Evolutionary conservation across 305 asterid species (phyloP), one percentile per base, ranked within the genome.

Genomic region (Fraxinus paxiana): DNA sequence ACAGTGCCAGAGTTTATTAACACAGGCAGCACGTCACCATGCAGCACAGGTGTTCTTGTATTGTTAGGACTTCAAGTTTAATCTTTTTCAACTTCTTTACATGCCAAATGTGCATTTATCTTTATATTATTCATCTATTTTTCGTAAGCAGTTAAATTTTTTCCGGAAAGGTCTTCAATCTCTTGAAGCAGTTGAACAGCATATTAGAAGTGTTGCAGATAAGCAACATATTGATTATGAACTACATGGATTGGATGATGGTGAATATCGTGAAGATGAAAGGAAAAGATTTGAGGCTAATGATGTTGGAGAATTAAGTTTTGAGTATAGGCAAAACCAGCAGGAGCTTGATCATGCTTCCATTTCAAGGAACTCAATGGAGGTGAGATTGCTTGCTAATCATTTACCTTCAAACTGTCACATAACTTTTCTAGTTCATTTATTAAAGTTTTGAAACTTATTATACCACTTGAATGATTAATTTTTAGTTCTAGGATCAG

Each of bases 11-110:
- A 96, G 98, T 86, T 86, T 96, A 75, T 86, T 96, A 82, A 96
- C 98, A 26, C 98, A 94, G 85, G 99, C 98, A 83, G 94, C 95
- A 81, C 97, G 97, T 82, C 98, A 96, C 89, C 98, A 94, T 86
- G 91, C 94, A 34, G 98, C 98, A 48, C 99, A 95, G 97, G 99
- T 95, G 63, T 73, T 81, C 37, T 85, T 82, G 37, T 80, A 71
- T 37, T 79, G 38, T 86, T 48, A 59, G 76, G 59, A 63, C 73
- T 28, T 69, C 70, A 79, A 46, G 34, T 82, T 82, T 46, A 78
- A 24, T 38, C 31, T 59, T 34, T 38, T 51, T 80, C 41, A 69
- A 69, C 61, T 77, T 69, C 51, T 69, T 26, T 77, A 69, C 24
- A 13, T 30, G 75, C 75, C 75, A 69, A 18, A 69, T 30, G 73